Evolutionary conservation across 768 basidiomycete genomes (phyloP), one percentile per base, ranked within the genome.

Genomic region (Pleurotus sapidus): DNA sequence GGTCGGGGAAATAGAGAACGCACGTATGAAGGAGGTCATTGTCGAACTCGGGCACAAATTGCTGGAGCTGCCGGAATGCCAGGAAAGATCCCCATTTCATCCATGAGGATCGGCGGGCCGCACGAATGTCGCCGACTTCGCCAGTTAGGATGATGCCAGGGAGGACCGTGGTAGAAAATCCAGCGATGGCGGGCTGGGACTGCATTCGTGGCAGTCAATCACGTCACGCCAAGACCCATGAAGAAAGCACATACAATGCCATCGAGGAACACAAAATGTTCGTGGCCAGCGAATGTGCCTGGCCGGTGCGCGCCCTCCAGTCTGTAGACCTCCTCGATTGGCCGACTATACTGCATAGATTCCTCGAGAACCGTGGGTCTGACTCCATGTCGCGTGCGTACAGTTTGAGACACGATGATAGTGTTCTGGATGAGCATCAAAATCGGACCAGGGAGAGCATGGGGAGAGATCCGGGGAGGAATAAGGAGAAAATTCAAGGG

Each of bases 41-140:
- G 57, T 70, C 59, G 58, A 70, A 71, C 50, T 73, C 69, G 4
- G 71, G 68, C 3, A 73, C 65, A 42, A 65, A 61, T 56, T 73
- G 72, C 40, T 69, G 53, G 15, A 75, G 65, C 46, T 75, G 67
- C 46, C 71, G 63, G 63, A 70, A 72, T 4, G 65, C 71, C 46
- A 75, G 61, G 61, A 74, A 71, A 0, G 69, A 67, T 3, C 71
- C 72, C 37, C 71, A 68, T 53, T 64, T 63, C 5, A 64, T 61
- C 66, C 66, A 67, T 0, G 42, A 3, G 1, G 66, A 64, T 23
- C 65, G 65, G 5, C 37, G 27, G 24, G 27, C 34, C 17, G 46
- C 42, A 37, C 69, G 66, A 11, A 66, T 58, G 17, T 51, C 57
- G 54, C 72, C 69, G 4, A 67, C 59, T 5, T 47, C 42, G 3